These are phyloP conservation scores for Penicillium paneum DNA, from an alignment of 2,329 filamentous ascomycete species.

Conservation along the genomic window DNA sequence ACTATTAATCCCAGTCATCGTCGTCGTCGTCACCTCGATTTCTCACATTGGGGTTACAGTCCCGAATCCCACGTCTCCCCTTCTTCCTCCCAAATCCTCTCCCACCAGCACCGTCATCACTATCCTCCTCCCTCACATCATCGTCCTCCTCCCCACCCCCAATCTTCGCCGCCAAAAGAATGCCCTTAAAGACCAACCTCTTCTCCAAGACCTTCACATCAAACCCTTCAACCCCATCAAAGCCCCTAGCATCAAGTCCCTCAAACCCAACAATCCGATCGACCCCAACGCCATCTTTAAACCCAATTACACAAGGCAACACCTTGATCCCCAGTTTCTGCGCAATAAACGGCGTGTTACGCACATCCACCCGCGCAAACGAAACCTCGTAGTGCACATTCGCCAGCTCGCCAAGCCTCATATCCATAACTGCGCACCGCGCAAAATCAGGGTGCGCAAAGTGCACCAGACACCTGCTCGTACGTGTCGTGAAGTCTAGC, in stretches of 20 bases:
- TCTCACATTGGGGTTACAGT: conserved; percentile 28
- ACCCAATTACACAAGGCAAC: conserved; percentile 50
- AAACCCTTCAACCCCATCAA: conserved; percentile 41
- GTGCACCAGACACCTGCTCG: conserved; percentile 58
- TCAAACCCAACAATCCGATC: conserved; percentile 50
- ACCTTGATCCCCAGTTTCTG: conserved; percentile 47
- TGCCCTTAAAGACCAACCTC: conserved; percentile 39
- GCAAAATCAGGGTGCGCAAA: conserved; percentile 64
- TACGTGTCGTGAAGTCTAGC: conserved; percentile 59
- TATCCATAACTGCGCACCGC: conserved; percentile 61
- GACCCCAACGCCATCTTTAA: conserved; percentile 45
- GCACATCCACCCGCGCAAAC: conserved; percentile 48
- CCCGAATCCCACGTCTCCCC: conserved; percentile 28
- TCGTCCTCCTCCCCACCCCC: conserved; percentile 19
- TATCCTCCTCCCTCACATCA: conserved; percentile 26
- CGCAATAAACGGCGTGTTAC: conserved; percentile 47
- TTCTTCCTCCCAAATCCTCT: conserved; percentile 10
- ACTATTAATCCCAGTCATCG: conserved; percentile 47
- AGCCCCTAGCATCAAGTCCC: conserved; percentile 39
- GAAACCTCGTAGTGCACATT: conserved; percentile 40
- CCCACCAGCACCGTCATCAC: conserved; percentile 20
- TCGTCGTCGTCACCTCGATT: conserved; percentile 35
- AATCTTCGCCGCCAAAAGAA: conserved; percentile 38
- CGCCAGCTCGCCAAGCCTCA: conserved; percentile 51
- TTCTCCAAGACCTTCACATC: conserved; percentile 42